Percentiles rank a stretch among this genome's conserved stretches.
Evolutionary conservation across 2,329 filamentous ascomycete genomes (phyloP).

Genomic region (Blastomyces percursus): DNA sequence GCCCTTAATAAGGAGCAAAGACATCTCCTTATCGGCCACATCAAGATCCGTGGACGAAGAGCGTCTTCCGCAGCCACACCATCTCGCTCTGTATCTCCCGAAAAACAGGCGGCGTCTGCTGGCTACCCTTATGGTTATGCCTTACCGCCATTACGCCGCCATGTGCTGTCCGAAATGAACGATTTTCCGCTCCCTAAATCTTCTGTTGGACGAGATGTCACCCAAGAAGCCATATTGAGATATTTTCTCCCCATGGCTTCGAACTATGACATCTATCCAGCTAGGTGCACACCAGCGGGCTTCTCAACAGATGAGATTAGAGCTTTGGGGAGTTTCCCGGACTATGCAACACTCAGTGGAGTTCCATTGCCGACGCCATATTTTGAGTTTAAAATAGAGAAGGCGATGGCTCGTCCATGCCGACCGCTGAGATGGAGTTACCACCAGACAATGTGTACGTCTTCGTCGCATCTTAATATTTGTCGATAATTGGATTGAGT

Average conservation of each 20-base stretch:
- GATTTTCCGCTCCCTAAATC: constrained; percentile 8
- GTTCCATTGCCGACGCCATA: constrained; percentile 59
- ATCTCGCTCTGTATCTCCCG: background rate
- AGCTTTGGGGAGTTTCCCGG: constrained; percentile 62
- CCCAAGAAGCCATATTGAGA: constrained; percentile 24
- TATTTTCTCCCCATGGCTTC: constrained; percentile 32
- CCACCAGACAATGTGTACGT: constrained; percentile 83
- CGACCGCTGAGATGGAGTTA: constrained; percentile 75
- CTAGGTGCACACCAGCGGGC: constrained; percentile 52
- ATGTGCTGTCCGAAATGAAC: background rate
- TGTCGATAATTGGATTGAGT: background rate
- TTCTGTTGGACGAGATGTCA: constrained; percentile 14
- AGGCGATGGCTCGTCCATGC: constrained; percentile 61
- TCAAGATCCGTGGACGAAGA: constrained; percentile 1
- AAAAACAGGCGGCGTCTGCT: background rate
- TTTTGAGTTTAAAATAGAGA: constrained; percentile 54
- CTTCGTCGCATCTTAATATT: background rate
- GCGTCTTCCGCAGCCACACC: background rate
- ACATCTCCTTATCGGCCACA: background rate
- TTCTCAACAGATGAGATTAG: constrained; percentile 61
- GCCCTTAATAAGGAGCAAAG: background rate
- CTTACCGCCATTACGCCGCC: constrained; percentile 1
- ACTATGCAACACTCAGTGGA: constrained; percentile 64
- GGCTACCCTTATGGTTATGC: background rate
- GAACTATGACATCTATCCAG: constrained; percentile 29